Conservation (phyloP, 2,329 filamentous ascomycete genomes). For the Drechslerella stenobrocha region DNA sequence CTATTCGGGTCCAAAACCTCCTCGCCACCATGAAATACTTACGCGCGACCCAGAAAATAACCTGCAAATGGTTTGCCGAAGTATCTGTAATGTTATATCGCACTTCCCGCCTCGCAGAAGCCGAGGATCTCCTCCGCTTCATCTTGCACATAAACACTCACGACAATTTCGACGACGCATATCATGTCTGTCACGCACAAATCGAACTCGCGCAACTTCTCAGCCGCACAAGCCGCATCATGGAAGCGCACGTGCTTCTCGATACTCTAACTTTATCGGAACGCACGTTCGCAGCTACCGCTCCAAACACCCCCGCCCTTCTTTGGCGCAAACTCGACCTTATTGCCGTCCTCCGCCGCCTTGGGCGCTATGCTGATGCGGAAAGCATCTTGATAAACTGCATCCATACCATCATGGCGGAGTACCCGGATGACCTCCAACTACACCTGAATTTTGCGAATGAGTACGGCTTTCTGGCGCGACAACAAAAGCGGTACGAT, state of each 20-base stretch:
- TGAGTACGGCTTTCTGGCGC: conserved; percentile 3
- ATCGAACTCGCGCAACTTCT: conserved; percentile 4
- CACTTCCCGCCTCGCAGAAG: neutral
- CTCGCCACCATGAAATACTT: neutral
- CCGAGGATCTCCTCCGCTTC: neutral
- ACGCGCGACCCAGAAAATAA: neutral
- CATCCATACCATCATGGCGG: conserved; percentile 2
- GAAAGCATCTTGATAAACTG: neutral
- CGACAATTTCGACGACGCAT: neutral
- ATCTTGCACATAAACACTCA: neutral
- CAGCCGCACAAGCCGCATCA: conserved; percentile 1
- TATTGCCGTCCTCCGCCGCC: conserved; percentile 1
- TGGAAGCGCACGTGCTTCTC: conserved; percentile 1
- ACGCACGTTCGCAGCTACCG: neutral
- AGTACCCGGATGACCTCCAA: conserved; percentile 1
- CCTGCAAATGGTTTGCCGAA: conserved; percentile 1
- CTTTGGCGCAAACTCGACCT: neutral
- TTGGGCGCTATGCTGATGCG: neutral
- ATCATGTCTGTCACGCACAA: conserved; percentile 1
- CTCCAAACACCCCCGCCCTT: neutral
- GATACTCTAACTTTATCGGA: neutral
- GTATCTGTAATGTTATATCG: conserved; percentile 3
- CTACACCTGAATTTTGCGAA: conserved; percentile 1
- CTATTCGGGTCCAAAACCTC: neutral
- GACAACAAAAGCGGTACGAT: neutral